These are phyloP conservation scores for Scenedesmus sp. DNA, from an alignment of 163 green algal species.

Conservation along the genomic window DNA sequence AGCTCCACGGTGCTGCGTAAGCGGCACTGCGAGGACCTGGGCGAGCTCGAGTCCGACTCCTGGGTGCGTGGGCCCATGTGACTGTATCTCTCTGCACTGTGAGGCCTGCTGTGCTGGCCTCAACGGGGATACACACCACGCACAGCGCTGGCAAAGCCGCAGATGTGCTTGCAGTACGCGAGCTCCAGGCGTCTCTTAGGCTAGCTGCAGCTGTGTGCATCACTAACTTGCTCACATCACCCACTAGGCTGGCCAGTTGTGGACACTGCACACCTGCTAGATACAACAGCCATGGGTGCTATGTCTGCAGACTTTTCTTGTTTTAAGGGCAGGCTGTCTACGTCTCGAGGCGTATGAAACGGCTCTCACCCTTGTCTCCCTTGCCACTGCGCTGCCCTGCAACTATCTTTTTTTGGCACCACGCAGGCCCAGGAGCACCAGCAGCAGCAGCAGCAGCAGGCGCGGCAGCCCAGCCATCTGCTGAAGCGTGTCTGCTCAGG, in stretches of 20 bases:
- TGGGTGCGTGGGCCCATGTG: not conserved
- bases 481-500: conserved; percentile 3
- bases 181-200: too few species aligned
- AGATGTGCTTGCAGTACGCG: too few species aligned
- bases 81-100: not conserved
- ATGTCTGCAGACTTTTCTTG: too few species aligned
- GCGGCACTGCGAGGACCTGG: not conserved
- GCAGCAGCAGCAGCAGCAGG: conserved; percentile 8
- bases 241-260: too few species aligned
- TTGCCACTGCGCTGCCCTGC: not conserved
- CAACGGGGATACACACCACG: too few species aligned
- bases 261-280: too few species aligned
- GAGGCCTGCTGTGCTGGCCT: not conserved
- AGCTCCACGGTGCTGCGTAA: conserved; percentile 5
- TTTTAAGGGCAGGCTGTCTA: too few species aligned
- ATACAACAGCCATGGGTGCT: too few species aligned
- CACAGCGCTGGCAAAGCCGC: not conserved
- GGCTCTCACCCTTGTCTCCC: not conserved
- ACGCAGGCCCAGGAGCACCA: not conserved
- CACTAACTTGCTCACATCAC: too few species aligned
- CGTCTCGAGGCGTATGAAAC: too few species aligned
- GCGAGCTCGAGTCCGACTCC: not conserved
- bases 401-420: not conserved
- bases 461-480: not conserved
- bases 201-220: too few species aligned